These are phyloP conservation scores for Trichoderma aggressivum DNA, from an alignment of 2,329 filamentous ascomycete genomes.

Conservation along the genomic window DNA sequence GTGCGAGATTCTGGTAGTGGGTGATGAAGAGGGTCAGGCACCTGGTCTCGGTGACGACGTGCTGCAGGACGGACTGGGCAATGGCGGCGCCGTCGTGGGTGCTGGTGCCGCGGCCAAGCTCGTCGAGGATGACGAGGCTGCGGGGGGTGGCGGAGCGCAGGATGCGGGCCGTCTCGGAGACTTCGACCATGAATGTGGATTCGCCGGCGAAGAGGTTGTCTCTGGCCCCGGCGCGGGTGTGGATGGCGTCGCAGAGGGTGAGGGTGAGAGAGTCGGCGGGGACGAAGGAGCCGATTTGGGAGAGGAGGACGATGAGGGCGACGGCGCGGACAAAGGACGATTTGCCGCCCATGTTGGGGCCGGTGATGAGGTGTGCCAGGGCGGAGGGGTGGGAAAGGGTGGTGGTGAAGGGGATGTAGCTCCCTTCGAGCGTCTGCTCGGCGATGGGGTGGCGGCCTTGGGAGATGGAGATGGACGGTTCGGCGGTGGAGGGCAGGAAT, in stretches of 20 bases:
- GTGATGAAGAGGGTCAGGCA: conserved; percentile 94
- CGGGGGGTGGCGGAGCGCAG: conserved; percentile 82
- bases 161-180: conserved; percentile 88
- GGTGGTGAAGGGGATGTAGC: conserved; percentile 89
- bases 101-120: conserved; percentile 87
- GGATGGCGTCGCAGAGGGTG: conserved; percentile 84
- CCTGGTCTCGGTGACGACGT: conserved; percentile 70
- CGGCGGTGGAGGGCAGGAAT: conserved; percentile 58
- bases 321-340: conserved; percentile 95
- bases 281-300: conserved; percentile 91
- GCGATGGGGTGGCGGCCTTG: conserved; percentile 91
- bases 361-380: conserved; percentile 83
- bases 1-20: conserved; percentile 84
- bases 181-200: conserved; percentile 96
- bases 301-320: conserved; percentile 88
- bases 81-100: conserved; percentile 97
- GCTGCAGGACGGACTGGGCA: conserved; percentile 83
- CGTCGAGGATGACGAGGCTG: conserved; percentile 87
- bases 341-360: conserved; percentile 98
- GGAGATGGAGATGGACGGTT: conserved; percentile 59
- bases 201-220: conserved; percentile 96
- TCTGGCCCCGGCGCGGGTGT: conserved; percentile 92
- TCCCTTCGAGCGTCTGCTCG: conserved; percentile 78
- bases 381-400: conserved; percentile 62
- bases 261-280: conserved; percentile 72